phyloP scores from a whole-genome alignment of 2,329 filamentous ascomycete genomes.

The Paraconiothyrium brasiliense region DNA sequence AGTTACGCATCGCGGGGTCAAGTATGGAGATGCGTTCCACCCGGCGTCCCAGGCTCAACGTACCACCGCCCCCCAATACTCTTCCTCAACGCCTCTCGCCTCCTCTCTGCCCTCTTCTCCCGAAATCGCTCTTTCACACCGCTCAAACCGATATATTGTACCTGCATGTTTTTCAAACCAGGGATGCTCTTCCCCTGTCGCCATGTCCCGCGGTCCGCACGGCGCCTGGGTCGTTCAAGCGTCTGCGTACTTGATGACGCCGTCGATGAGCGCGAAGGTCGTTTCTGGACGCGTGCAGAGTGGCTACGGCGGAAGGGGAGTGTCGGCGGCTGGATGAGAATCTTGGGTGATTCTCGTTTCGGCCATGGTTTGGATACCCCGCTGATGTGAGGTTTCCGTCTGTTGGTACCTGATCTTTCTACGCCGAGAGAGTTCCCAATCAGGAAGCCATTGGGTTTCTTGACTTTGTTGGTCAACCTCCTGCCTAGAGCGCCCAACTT shows the following conservation, averaged over 20 bases:
- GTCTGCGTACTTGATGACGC: conserved; percentile 1
- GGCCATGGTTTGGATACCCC: conserved; percentile 21
- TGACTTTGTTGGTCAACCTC: conserved; percentile 50
- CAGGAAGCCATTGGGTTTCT: conserved; percentile 56
- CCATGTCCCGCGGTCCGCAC: conserved; percentile 33
- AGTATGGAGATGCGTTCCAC: conserved; percentile 17
- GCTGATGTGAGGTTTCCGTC: conserved; percentile 38
- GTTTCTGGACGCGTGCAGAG: conserved; percentile 37
- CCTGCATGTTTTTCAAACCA: conserved; percentile 55
- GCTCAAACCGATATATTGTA: conserved; percentile 62
- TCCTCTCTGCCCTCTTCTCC: conserved; percentile 60
- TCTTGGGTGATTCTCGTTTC: conserved; percentile 30
- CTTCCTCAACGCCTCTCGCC: conserved; percentile 62
- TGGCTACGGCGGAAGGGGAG: conserved; percentile 27
- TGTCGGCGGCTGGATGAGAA: conserved; percentile 40
- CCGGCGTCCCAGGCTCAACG: conserved; percentile 34
- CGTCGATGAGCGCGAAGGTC: conserved; percentile 12
- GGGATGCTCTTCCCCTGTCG: conserved; percentile 48
- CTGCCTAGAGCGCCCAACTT: conserved; percentile 36
- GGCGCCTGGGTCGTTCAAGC: conserved; percentile 2
- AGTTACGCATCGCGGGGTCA: not conserved
- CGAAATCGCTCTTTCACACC: conserved; percentile 60
- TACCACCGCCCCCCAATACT: conserved; percentile 62
- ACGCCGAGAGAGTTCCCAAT: conserved; percentile 67
- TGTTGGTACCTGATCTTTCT: conserved; percentile 54